Evolutionary conservation across 2,329 filamentous ascomycete genomes (phyloP).

Genomic region (Aspergillus sp.): DNA sequence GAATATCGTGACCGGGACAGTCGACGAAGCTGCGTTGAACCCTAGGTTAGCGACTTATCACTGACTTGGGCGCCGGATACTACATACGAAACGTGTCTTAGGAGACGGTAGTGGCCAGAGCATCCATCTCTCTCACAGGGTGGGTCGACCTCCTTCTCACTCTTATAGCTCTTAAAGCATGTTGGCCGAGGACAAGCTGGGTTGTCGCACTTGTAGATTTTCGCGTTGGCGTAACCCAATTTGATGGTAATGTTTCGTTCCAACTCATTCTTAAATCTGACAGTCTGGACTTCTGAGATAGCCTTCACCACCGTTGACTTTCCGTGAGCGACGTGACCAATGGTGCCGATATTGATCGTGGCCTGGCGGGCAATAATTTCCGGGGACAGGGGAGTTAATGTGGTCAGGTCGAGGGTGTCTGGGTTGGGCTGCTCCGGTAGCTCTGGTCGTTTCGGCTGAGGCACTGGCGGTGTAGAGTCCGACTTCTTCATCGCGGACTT

Average conservation of each 20-base stretch:
- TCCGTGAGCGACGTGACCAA: slow-evolving; percentile 97
- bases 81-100: slow-evolving; percentile 82
- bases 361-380: slow-evolving; percentile 98
- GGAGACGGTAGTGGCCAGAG: slow-evolving; percentile 77
- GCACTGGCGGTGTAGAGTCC: slow-evolving; percentile 47
- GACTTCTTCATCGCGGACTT: slow-evolving; percentile 88
- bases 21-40: slow-evolving; percentile 74
- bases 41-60: slow-evolving; percentile 10
- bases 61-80: neutral
- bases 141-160: slow-evolving; percentile 97
- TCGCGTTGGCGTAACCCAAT: slow-evolving; percentile 98
- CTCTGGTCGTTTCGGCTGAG: slow-evolving; percentile 61
- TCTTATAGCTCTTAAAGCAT: slow-evolving; percentile 97
- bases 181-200: slow-evolving; percentile 84
- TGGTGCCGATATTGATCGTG: slow-evolving; percentile 98
- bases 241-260: slow-evolving; percentile 99
- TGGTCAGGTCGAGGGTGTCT: slow-evolving; percentile 78
- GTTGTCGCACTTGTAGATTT: slow-evolving; percentile 99
- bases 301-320: slow-evolving; percentile 99
- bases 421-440: slow-evolving; percentile 92
- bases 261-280: slow-evolving; percentile 99
- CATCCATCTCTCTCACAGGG: slow-evolving; percentile 94
- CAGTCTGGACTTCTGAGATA: slow-evolving; percentile 97
- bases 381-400: slow-evolving; percentile 80
- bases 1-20: slow-evolving; percentile 99